Conservation (phyloP, 2,329 filamentous ascomycete genomes). For the Neonectria coccinea region DNA sequence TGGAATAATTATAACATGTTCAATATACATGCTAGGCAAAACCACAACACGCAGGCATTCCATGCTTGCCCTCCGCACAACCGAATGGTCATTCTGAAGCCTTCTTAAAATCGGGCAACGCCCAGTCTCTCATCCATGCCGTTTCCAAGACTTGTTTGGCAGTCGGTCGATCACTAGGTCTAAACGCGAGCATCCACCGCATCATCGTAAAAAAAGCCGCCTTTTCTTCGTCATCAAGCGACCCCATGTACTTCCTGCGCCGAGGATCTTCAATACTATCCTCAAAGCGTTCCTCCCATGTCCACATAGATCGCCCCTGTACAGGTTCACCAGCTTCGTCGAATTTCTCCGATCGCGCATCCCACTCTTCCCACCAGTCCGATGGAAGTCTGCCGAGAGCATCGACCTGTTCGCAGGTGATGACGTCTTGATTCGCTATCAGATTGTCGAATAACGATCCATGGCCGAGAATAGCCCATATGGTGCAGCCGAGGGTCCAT, state of each 20-base stretch:
- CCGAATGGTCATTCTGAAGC: neutral
- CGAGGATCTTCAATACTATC: neutral
- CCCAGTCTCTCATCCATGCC: constrained; percentile 20
- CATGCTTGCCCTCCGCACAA: neutral
- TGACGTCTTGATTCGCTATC: constrained; percentile 21
- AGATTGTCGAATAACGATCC: constrained; percentile 27
- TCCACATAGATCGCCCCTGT: neutral
- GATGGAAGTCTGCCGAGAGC: constrained; percentile 30
- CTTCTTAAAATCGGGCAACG: constrained; percentile 9
- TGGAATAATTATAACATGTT: too few relatives aligned
- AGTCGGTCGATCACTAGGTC: constrained; percentile 17
- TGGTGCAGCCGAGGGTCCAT: constrained; percentile 53
- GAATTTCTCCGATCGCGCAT: neutral
- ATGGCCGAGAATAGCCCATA: constrained; percentile 51
- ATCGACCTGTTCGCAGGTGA: constrained; percentile 35
- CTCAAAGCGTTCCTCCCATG: neutral
- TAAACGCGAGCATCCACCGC: constrained; percentile 23
- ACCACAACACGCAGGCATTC: neutral
- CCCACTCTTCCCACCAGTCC: neutral
- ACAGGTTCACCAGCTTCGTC: neutral
- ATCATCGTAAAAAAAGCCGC: constrained; percentile 23
- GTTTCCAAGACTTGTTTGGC: constrained; percentile 15
- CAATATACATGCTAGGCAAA: too few relatives aligned
- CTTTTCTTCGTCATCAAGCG: neutral
- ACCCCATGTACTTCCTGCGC: neutral